Evolutionary conservation across 2,329 filamentous ascomycete species (phyloP), one percentile per base, ranked within the genome.

Genomic region (Diaporthe citri): DNA sequence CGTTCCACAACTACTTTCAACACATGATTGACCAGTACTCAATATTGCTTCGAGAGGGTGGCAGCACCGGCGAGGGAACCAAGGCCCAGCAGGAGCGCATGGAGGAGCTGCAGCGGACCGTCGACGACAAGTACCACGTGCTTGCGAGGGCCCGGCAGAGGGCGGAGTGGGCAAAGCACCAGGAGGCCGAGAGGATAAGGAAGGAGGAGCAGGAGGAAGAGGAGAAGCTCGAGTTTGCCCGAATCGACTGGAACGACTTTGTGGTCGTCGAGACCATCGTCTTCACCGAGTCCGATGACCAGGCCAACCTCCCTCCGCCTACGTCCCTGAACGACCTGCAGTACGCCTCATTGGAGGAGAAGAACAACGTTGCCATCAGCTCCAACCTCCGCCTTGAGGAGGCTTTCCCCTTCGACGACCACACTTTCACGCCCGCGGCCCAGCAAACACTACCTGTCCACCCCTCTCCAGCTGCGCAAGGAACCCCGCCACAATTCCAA

Each of bases 211-310:
- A 96, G 77, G 93, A 93, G 55, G 94, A 97, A 81, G 92, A 95
- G 80, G 94, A 98, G 83, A 92, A 93, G 80, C 86, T 89, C 31
- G 88, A 91, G 72, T 92, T 97, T 83, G 93, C 94, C 1, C 93
- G 97, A 79, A 97, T 99, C 77, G 97, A 99, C 84, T 99, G 97
- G 97, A 95, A 97, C 81, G 96, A 98, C 82, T 99, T 99, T 80
- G 93, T 96, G 46, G 94, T 99, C 28, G 95, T 98, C 59, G 97
- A 98, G 84, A 98, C 96, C 0, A 96, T 99, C 72, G 88, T 95
- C 22, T 99, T 99, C 83, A 95, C 92, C 75, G 96, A 98, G 79
- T 90, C 91, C 52, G 97, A 99, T 82, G 96, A 98, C 78, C 90
- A 94, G 77, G 91, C 92, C 51, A 93, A 97, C 77, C 91, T 99